Conservation (phyloP, 768 basidiomycete genomes). For the Russula ochroleuca region DNA sequence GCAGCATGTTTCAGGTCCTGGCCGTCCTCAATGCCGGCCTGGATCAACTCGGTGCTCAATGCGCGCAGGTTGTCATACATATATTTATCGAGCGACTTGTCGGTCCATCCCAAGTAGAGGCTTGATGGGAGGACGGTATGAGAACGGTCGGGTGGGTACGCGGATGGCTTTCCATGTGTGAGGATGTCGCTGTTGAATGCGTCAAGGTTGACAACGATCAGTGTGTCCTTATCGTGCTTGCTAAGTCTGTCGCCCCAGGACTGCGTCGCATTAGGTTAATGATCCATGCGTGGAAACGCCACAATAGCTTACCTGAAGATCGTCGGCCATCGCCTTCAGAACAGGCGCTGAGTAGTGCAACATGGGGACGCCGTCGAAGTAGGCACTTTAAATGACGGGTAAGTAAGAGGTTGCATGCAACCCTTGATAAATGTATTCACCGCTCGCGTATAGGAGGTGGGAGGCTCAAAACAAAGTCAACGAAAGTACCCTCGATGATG, state of each 20-base stretch:
- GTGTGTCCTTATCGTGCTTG: slow-evolving; percentile 37
- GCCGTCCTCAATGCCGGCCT: slow-evolving; percentile 41
- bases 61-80: neutral
- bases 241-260: slow-evolving; percentile 43
- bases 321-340: neutral
- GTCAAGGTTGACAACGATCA: slow-evolving; percentile 39
- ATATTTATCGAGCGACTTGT: slow-evolving; percentile 36
- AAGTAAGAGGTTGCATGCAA: no score
- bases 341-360: neutral
- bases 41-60: slow-evolving; percentile 33
- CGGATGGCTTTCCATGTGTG: slow-evolving; percentile 20
- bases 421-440: slow-evolving; percentile 25
- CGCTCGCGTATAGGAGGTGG: no score
- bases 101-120: slow-evolving; percentile 42
- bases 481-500: slow-evolving; percentile 37
- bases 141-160: slow-evolving; percentile 25
- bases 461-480: slow-evolving; percentile 35
- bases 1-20: slow-evolving; percentile 41
- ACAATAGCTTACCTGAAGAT: neutral
- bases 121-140: slow-evolving; percentile 5
- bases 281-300: no score
- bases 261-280: slow-evolving; percentile 31
- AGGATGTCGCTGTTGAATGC: slow-evolving; percentile 16
- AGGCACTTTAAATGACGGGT: neutral
- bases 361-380: slow-evolving; percentile 8